phyloP scores from a whole-genome alignment of 805 yeast species.

The Kuraishia hungarica region DNA sequence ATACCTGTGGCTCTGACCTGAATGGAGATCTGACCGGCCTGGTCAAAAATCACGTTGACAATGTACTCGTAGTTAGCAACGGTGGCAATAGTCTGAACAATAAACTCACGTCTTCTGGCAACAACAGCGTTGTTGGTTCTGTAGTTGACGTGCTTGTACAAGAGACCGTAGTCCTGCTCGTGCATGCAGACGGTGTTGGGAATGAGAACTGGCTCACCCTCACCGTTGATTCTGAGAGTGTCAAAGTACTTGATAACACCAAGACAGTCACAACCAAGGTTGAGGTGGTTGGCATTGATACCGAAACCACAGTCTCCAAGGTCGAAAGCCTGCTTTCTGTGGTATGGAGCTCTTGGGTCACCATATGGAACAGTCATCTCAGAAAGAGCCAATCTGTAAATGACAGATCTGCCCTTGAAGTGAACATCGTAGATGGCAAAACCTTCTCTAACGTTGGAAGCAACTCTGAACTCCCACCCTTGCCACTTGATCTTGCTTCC shows the following conservation, averaged over 20 bases:
- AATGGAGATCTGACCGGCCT: slow-evolving; percentile 69
- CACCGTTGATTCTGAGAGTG: slow-evolving; percentile 42
- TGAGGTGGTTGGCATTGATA: slow-evolving; percentile 56
- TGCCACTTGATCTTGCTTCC: slow-evolving; percentile 68
- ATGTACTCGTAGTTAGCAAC: slow-evolving; percentile 82
- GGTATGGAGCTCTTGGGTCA: slow-evolving; percentile 77
- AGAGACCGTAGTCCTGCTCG: slow-evolving; percentile 68
- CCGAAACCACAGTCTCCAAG: slow-evolving; percentile 85
- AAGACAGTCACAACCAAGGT: slow-evolving; percentile 74
- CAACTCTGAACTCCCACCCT: slow-evolving; percentile 74
- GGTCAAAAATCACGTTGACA: slow-evolving; percentile 62
- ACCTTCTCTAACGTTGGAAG: slow-evolving; percentile 71
- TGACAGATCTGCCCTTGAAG: slow-evolving; percentile 69
- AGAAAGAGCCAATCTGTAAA: slow-evolving; percentile 64
- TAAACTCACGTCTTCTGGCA: slow-evolving; percentile 71
- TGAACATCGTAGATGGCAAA: slow-evolving; percentile 62
- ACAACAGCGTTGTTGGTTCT: slow-evolving; percentile 64
- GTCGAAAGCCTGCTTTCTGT: slow-evolving; percentile 82
- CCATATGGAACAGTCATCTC: slow-evolving; percentile 90
- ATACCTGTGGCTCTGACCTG: slow-evolving; percentile 86
- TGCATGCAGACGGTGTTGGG: slow-evolving; percentile 76
- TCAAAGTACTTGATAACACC: slow-evolving; percentile 73
- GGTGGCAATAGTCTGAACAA: slow-evolving; percentile 74
- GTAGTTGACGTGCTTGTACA: slow-evolving; percentile 75
- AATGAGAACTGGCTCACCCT: slow-evolving; percentile 54